Percentiles rank a stretch among this genome's conserved stretches.
Conservation (phyloP, 2,329 filamentous ascomycete genomes). For the Cercospora beticola region DNA sequence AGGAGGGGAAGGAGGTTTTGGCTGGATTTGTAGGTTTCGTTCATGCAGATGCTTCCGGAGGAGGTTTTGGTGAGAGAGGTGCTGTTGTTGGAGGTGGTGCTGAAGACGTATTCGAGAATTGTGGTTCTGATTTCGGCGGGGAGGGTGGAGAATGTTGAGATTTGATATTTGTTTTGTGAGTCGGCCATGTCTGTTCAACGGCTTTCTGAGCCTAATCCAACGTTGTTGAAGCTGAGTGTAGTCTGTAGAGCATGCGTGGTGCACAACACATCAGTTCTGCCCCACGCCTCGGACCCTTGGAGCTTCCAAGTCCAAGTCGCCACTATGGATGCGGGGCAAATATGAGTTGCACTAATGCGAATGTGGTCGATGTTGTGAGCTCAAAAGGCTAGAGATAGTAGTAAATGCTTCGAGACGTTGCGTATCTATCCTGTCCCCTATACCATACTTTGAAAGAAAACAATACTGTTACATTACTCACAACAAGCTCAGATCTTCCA, state of each 20-base stretch:
- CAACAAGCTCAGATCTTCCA: slow-evolving; percentile 7
- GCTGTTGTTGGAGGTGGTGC: slow-evolving; percentile 11
- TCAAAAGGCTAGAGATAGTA: background rate
- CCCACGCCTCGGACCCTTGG: background rate
- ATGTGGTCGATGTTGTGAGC: background rate
- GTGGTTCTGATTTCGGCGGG: slow-evolving; percentile 40
- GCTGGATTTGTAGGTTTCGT: slow-evolving; percentile 35
- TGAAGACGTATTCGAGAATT: slow-evolving; percentile 38
- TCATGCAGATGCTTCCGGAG: slow-evolving; percentile 26
- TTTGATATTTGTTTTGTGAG: background rate
- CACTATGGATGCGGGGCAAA: background rate
- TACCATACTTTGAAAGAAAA: background rate
- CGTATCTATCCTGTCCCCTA: background rate
- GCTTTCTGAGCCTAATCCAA: background rate
- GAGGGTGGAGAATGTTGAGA: slow-evolving; percentile 19
- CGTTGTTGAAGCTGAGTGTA: background rate
- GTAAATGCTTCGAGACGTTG: background rate
- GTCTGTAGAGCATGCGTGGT: background rate
- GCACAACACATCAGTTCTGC: background rate
- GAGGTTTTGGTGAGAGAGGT: slow-evolving; percentile 21
- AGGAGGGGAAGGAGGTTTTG: slow-evolving; percentile 38
- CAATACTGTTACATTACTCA: background rate
- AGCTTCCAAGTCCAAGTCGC: background rate
- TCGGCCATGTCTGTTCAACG: background rate
- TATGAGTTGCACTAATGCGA: background rate